These are phyloP conservation scores for Peziza echinospora DNA, from an alignment of 495 filamentous ascomycete species.

Conservation along the genomic window DNA sequence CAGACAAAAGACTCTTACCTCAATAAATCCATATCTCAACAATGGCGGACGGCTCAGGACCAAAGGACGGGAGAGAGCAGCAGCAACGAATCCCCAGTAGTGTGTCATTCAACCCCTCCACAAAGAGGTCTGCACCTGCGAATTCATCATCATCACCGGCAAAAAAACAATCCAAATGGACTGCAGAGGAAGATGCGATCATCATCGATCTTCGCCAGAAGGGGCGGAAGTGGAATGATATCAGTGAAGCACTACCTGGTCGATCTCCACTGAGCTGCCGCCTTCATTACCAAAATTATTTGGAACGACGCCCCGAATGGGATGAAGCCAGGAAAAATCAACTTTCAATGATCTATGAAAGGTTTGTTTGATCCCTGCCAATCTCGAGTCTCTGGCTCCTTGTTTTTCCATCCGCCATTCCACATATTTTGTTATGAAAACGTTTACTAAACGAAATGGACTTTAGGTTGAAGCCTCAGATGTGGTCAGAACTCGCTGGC, in stretches of 20 bases:
- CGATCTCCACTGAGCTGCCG: constrained; percentile 84
- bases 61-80: no score
- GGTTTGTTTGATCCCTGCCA: constrained; percentile 34
- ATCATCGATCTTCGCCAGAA: constrained; percentile 74
- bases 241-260: constrained; percentile 70
- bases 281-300: constrained; percentile 91
- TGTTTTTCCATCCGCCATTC: no score
- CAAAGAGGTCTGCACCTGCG: constrained; percentile 20
- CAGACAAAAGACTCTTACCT: no score
- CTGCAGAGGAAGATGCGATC: constrained; percentile 64
- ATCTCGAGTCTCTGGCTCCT: no score
- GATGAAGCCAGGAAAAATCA: constrained; percentile 96
- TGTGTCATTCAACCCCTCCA: no score
- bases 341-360: constrained; percentile 79
- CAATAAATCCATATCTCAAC: no score
- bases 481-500: constrained; percentile 84
- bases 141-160: constrained; percentile 54
- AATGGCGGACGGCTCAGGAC: no score
- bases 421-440: neutral
- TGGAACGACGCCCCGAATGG: constrained; percentile 79
- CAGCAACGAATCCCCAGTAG: no score
- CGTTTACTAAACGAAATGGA: no score
- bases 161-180: constrained; percentile 96
- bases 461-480: constrained; percentile 62
- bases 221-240: constrained; percentile 98